Evolutionary conservation across 441 rosid species (phyloP), one percentile per base, ranked within the genome.

Genomic region (Brassica hybrid): DNA sequence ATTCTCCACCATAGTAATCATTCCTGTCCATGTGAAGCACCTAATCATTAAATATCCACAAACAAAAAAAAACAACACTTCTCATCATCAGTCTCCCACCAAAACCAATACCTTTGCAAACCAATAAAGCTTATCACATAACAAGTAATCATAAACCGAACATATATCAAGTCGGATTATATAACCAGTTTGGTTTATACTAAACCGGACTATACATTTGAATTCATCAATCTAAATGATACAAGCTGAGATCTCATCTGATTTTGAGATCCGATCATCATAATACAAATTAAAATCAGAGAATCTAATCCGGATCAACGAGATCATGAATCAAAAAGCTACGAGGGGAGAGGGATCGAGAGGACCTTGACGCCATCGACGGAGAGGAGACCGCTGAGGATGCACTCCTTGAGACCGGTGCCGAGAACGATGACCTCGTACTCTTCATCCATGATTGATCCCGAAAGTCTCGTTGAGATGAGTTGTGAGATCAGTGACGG

Each of bases 1-100:
- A 89, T 57, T 85, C 93, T 63, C 93, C 93, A 72, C 93, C 93
- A 69, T 89, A 89, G 79, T 87, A 87, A 76, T 88, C 91, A 79
- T 87, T 89, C 80, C 88, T 87, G 61, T 89, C 91, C 87, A 89
- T 85, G 75, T 89, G 89, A 77, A 89, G 82, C 18, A 89, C 93
- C 93, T 89, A 81, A 23, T 30, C 56, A 11, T n/a, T 4, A 65
- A n/a, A n/a, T n/a, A n/a, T n/a, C n/a, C n/a, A n/a, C n/a, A n/a
- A n/a, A n/a, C n/a, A n/a, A n/a, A n/a, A n/a, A n/a, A n/a, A 50
- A 1, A 6, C 18, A 45, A 45, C 6, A 13, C 34, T n/a, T n/a
- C n/a, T 30, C 34, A 30, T n/a, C n/a, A n/a, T 30, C 34, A 30
- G 34, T 6, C 34, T 30, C 0, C 34, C 34, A 30, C 34, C 34